Evolutionary conservation across 2,329 filamentous ascomycete genomes (phyloP), one percentile per base, ranked within the genome.

Genomic region (Sclerotinia glacialis): DNA sequence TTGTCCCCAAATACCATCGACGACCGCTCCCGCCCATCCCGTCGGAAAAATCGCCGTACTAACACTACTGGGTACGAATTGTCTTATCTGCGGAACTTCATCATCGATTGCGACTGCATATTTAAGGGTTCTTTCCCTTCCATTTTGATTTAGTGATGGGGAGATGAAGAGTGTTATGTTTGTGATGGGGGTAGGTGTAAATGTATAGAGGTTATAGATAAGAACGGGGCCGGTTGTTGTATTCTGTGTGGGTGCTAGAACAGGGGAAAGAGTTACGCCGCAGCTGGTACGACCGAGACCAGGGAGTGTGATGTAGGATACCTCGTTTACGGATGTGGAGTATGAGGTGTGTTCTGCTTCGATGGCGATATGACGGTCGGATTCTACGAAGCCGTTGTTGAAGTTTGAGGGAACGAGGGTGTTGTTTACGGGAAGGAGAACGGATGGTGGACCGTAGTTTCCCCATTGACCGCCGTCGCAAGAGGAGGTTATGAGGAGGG

Each of bases 181-280:
- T 1, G 70, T 69, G 3, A 65, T 42, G 9, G 70, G 56, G 26
- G 75, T 74, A 66, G 81, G 80, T 53, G 82, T 84, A 78, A 87
- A 89, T 16, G 86, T 79, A 75, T 86, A 89, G 67, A 89, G 72
- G 63, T 83, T 79, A 74, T 89, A 90, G 69, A 86, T 82, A 11
- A 89, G 79, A 5, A 81, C 81, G 0, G 86, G 86, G 0, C 80
- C 83, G 14, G 80, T 79, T 3, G 78, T 78, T 0, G 82, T 74
- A 2, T 79, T 77, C 44, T 86, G 80, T 21, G 84, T 83, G 50
- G 81, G 78, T 0, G 82, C 79, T 26, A 80, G 78, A 42, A 81
- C 80, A 0, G 86, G 85, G 71, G 80, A 80, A 6, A 89, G 78
- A 0, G 84, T 84, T 3, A 89, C 81, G 23, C 85, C 86, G 0